These are phyloP conservation scores for Pyrenula aspistea DNA, from an alignment of 495 filamentous ascomycete genomes.

Conservation along the genomic window DNA sequence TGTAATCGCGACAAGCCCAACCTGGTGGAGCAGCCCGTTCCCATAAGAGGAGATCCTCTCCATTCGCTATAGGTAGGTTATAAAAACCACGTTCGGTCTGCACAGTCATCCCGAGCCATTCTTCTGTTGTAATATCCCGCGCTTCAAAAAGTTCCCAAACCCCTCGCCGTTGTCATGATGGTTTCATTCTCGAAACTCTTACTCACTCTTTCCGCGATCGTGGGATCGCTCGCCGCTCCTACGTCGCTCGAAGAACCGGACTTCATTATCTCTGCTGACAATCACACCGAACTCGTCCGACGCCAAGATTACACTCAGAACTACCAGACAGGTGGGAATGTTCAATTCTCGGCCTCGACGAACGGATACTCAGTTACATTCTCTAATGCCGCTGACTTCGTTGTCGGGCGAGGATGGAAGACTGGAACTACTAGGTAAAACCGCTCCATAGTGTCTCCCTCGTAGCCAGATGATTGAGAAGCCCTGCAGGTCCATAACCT, in stretches of 20 bases:
- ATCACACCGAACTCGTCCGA: constrained; percentile 21
- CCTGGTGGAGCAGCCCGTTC: neutral
- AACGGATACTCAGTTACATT: constrained; percentile 51
- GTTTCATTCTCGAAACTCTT: neutral
- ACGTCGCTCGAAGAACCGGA: neutral
- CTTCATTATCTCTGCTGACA: neutral
- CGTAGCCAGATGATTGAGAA: neutral
- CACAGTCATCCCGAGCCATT: neutral
- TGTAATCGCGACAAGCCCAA: neutral
- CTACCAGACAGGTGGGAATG: constrained; percentile 39
- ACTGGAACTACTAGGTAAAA: constrained; percentile 33
- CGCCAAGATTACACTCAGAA: constrained; percentile 42
- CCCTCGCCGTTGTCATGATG: neutral
- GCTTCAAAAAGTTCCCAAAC: neutral
- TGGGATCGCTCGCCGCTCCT: neutral
- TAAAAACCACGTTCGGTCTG: neutral
- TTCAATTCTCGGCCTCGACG: constrained; percentile 31
- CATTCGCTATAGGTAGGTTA: neutral
- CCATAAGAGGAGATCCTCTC: neutral
- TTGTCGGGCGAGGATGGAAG: constrained; percentile 52
- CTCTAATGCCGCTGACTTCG: constrained; percentile 43
- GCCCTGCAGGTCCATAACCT: constrained; percentile 34
- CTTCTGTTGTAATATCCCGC: neutral
- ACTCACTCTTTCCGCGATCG: neutral
- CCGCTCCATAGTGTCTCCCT: neutral